Percentiles rank a stretch among this genome's conserved stretches.
Evolutionary conservation across 768 basidiomycete species (phyloP).

Genomic region (Amanita exitialis): DNA sequence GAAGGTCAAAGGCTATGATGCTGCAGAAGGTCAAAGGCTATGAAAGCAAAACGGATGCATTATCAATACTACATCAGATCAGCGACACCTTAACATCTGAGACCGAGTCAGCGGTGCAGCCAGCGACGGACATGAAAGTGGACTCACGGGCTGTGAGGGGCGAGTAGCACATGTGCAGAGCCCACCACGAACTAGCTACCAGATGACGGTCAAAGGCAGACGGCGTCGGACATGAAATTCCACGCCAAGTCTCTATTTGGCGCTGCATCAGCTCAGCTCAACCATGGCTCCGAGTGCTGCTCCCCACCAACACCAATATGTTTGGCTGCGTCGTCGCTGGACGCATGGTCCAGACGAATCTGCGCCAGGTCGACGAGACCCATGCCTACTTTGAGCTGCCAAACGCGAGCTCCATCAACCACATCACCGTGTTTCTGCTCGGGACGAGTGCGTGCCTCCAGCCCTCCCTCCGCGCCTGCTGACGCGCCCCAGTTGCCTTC

Average conservation of each 20-base stretch:
- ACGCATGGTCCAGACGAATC: conserved; percentile 68
- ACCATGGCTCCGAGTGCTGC: too few relatives aligned
- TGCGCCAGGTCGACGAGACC: conserved; percentile 74
- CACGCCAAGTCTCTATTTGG: background rate
- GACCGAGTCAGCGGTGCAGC: background rate
- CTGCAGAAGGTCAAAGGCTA: too few relatives aligned
- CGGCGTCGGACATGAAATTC: background rate
- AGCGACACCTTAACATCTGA: background rate
- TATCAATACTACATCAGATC: background rate
- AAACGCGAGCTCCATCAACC: conserved; percentile 66
- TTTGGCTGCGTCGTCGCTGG: conserved; percentile 78
- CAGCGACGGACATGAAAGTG: background rate
- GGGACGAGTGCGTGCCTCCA: conserved; percentile 51
- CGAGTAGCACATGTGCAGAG: too few relatives aligned
- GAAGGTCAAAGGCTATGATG: background rate
- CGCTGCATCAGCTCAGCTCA: background rate
- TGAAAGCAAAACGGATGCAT: background rate
- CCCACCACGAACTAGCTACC: background rate
- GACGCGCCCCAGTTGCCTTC: conserved; percentile 45
- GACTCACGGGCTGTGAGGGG: background rate
- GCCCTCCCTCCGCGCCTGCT: conserved; percentile 2
- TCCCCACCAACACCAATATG: conserved; percentile 29
- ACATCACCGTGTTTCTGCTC: conserved; percentile 75
- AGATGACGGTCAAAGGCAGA: conserved; percentile 1
- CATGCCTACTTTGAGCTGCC: conserved; percentile 74